Evolutionary conservation across 2,329 filamentous ascomycete genomes (phyloP).

Genomic region (Aaosphaeria pasadenensis): DNA sequence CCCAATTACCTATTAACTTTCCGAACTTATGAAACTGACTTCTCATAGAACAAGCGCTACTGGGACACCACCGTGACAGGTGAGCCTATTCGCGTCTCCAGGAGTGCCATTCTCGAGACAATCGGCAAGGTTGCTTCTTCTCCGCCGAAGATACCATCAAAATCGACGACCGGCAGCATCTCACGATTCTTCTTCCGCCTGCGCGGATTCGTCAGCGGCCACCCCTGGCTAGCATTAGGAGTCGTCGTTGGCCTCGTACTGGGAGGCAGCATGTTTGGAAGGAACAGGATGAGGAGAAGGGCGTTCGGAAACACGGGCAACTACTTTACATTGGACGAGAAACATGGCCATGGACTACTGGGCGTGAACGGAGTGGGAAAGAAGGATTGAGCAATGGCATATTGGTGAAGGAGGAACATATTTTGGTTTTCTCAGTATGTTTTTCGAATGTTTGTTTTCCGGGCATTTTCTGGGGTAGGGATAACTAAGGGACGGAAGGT

Average conservation of each 20-base stretch:
- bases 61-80: conserved; percentile 92
- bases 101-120: conserved; percentile 88
- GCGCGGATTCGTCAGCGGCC: conserved; percentile 39
- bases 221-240: conserved; percentile 49
- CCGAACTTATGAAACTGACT: conserved; percentile 4
- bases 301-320: conserved; percentile 53
- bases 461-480: too few species aligned
- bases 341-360: conserved; percentile 67
- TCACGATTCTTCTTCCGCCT: conserved; percentile 63
- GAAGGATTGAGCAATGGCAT: conserved; percentile 20
- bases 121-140: conserved; percentile 67
- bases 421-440: too few species aligned
- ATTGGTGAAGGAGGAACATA: background rate
- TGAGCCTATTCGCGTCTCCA: conserved; percentile 83
- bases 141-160: conserved; percentile 69
- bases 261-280: conserved; percentile 39
- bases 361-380: conserved; percentile 48
- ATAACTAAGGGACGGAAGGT: too few species aligned
- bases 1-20: background rate
- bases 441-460: too few species aligned
- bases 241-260: conserved; percentile 58
- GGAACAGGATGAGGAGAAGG: conserved; percentile 30
- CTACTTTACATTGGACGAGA: conserved; percentile 64
- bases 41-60: conserved; percentile 75
- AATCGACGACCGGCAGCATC: conserved; percentile 71